Evolutionary conservation across 2,329 filamentous ascomycete species (phyloP), one percentile per base, ranked within the genome.

Genomic region (Cladophialophora chaetospira): DNA sequence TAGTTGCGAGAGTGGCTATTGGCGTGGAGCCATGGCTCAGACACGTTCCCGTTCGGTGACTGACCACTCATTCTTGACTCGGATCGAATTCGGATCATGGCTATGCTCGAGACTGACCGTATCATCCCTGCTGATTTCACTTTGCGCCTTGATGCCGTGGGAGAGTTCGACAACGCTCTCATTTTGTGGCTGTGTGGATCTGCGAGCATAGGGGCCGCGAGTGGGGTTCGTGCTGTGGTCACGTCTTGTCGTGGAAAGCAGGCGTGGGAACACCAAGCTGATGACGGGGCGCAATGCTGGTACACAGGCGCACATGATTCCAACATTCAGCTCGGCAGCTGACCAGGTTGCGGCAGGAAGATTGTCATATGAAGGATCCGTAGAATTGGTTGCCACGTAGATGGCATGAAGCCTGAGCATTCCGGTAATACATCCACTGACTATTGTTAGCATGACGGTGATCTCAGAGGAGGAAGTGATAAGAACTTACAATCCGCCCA

Each of bases 331-430:
- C 53, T 76, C 74, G 53, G 75, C 74, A 5, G 73, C 68, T 6
- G 73, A 74, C 74, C 74, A 76, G 60, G 77, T 76, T 71, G 78
- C 77, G 43, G 77, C 72, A 26, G 68, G 68, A 31, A 70, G 63
- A 29, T 72, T 72, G 44, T 67, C 69, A 62, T 66, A 73, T 13
- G 71, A 73, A 5, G 68, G 58, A 58, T 74, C 71, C 9, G 53
- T 40, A 17, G 70, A 70, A 15, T 63, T 67, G 36, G 78, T 71
- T 71, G 78, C 77, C 31, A 67, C 53, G 3, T 74, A 75, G 54
- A 79, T 72, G 35, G 72, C 77, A 21, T 73, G 76, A 50, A 78
- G 76, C 53, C 77, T 73, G 38, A 79, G 72, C 53, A 78, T 77
- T 5, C 75, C 77, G 10, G 76, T 77, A 33, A 77, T 63, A 55